Evolutionary conservation across 306 rosid species (phyloP), one percentile per base, ranked within the genome.

Genomic region (Astragalus glycyphyllos): DNA sequence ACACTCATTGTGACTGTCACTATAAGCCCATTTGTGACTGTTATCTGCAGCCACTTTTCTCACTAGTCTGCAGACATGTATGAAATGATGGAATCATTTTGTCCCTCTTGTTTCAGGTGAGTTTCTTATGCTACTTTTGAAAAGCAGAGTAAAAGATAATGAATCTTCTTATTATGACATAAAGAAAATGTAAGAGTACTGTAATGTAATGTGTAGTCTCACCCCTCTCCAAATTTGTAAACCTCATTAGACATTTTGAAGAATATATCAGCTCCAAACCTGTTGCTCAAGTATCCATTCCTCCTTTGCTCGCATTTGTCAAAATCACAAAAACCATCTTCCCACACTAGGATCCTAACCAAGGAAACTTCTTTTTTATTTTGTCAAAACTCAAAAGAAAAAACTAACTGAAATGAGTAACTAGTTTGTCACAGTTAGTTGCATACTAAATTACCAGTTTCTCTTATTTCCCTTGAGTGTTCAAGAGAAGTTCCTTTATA

Each of bases 171-270:
- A 20, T 20, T 20, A 20, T 20, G 23, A 20, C 23, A 20, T 4
- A 49, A 58, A 63, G 70, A 41, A 65, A 72, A 66, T 58, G 44
- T 6, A 32, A 49, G 32, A 29, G 38, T 40, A 8, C 23, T 34
- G 66, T 45, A 69, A 70, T 35, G 37, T 34, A 42, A 51, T 14
- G 4, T 34, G 6, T 20, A 38, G 1, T 29, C 91, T 86, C 82
- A 92, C 98, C 96, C 95, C 70, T 92, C 92, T 65, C 98, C 98
- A 79, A 71, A 92, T 65, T 77, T 92, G 74, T 92, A 89, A 54
- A 92, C 98, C 68, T 92, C 95, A 64, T 92, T 95, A 26, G 98
- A 87, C 98, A 92, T 89, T 83, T 89, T 92, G 92, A 89, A 92
- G 85, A 89, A 92, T 48, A 87, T 63, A 40, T 87, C 92, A 75